phyloP scores from a whole-genome alignment of 768 basidiomycete species.

The Mrakia hoshinonis region DNA sequence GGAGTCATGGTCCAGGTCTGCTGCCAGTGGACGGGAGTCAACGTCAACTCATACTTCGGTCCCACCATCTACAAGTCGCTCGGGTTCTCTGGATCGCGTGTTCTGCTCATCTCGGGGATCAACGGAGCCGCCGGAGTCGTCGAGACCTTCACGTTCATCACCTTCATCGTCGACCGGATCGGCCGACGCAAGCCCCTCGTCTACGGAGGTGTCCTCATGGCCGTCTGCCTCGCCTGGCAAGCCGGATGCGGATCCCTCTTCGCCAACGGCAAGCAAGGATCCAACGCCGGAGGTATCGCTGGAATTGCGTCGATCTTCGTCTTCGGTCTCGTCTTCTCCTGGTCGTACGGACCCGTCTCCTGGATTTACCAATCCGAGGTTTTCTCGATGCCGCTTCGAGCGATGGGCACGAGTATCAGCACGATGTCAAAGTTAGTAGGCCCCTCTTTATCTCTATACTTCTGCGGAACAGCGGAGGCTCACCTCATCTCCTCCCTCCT shows the following conservation, averaged over 20 bases:
- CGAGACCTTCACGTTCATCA: neutral
- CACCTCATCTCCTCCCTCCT: neutral
- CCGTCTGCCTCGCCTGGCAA: neutral
- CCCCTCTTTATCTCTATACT: neutral
- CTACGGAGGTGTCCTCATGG: neutral
- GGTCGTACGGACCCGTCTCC: constrained; percentile 7
- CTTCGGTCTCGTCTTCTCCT: constrained; percentile 3
- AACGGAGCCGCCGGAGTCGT: neutral
- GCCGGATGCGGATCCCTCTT: neutral
- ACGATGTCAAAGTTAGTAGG: too few species aligned
- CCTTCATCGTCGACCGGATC: constrained; percentile 3
- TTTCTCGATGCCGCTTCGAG: neutral
- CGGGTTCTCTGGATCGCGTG: neutral
- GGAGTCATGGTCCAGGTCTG: neutral
- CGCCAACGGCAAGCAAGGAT: neutral
- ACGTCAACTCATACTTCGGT: constrained; percentile 11
- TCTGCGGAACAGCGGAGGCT: neutral
- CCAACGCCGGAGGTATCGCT: neutral
- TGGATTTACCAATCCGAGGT: constrained; percentile 12
- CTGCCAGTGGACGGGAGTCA: neutral
- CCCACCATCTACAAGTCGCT: constrained; percentile 7
- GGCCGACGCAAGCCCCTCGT: neutral
- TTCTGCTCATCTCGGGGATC: constrained; percentile 1
- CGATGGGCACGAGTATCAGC: neutral
- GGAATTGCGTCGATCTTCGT: neutral